Conservation (phyloP, 2,329 filamentous ascomycete genomes). For the Beauveria medogensis region DNA sequence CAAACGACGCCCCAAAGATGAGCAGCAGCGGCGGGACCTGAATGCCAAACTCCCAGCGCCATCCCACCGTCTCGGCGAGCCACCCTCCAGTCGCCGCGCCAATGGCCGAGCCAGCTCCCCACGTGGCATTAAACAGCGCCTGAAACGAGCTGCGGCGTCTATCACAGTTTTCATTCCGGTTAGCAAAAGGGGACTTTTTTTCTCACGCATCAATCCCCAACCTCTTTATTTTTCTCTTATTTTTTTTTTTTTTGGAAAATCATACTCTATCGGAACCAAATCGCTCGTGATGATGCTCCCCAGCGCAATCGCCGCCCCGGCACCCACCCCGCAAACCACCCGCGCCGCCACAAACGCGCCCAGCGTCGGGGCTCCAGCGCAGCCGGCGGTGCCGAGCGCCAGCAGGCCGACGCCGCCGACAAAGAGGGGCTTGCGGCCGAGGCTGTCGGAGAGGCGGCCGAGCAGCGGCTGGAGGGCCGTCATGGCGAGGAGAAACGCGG, state of each 20-base stretch:
- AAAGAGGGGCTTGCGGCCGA: constrained; percentile 62
- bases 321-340: constrained; percentile 53
- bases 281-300: constrained; percentile 66
- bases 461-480: constrained; percentile 70
- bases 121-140: constrained; percentile 59
- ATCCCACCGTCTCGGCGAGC: constrained; percentile 62
- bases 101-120: constrained; percentile 47
- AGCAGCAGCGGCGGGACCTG: constrained; percentile 46
- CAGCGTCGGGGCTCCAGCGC: constrained; percentile 58
- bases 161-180: not conserved
- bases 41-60: constrained; percentile 64
- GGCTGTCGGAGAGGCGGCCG: constrained; percentile 64
- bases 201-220: not conserved
- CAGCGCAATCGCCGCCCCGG: constrained; percentile 62
- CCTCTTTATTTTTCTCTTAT: not conserved
- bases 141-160: constrained; percentile 60
- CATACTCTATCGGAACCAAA: constrained; percentile 61
- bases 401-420: constrained; percentile 57
- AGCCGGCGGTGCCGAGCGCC: constrained; percentile 57
- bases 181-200: not conserved
- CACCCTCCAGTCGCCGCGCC: constrained; percentile 64
- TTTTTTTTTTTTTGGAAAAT: constrained; percentile 3
- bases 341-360: constrained; percentile 43
- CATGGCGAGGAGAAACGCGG: constrained; percentile 67
- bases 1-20: constrained; percentile 35